Conservation (phyloP, 257 asterid species). For the Prunella vulgaris region DNA sequence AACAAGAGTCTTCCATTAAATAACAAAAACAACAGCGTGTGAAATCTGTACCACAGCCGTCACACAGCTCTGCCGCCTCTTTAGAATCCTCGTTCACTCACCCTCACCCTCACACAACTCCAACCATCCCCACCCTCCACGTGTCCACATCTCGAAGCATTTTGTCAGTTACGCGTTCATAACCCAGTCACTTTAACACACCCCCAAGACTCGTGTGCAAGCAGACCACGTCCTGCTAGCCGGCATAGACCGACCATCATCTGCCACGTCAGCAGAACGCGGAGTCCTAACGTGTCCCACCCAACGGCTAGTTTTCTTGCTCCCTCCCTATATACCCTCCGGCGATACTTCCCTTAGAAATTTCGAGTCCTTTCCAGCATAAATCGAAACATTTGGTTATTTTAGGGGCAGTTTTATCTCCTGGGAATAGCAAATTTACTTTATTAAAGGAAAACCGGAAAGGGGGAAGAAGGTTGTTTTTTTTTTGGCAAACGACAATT, state of each 20-base stretch:
- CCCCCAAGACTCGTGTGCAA: neutral
- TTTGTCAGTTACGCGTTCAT: neutral
- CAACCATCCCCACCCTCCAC: slow-evolving; percentile 2
- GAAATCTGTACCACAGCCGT: slow-evolving; percentile 17
- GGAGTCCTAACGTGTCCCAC: slow-evolving; percentile 25
- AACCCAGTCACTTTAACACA: neutral
- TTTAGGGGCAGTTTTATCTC: neutral
- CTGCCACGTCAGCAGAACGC: slow-evolving; percentile 29
- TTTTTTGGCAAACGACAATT: neutral
- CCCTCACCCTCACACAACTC: neutral
- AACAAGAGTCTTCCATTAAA: neutral
- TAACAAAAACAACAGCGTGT: neutral
- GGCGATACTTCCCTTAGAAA: slow-evolving; percentile 24
- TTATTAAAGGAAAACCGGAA: neutral
- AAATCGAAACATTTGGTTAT: neutral
- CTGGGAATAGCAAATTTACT: neutral
- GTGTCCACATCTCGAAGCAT: slow-evolving; percentile 4
- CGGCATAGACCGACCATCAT: slow-evolving; percentile 47
- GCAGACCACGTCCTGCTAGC: slow-evolving; percentile 32
- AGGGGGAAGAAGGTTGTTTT: neutral
- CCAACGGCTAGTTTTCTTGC: slow-evolving; percentile 56
- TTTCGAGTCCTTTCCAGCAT: slow-evolving; percentile 30
- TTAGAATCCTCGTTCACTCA: slow-evolving; percentile 9
- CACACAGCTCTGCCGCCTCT: slow-evolving; percentile 30
- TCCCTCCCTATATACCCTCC: neutral